Evolutionary conservation across 805 yeast species (phyloP), one percentile per base, ranked within the genome.

Genomic region (Metschnikowia proteae): DNA sequence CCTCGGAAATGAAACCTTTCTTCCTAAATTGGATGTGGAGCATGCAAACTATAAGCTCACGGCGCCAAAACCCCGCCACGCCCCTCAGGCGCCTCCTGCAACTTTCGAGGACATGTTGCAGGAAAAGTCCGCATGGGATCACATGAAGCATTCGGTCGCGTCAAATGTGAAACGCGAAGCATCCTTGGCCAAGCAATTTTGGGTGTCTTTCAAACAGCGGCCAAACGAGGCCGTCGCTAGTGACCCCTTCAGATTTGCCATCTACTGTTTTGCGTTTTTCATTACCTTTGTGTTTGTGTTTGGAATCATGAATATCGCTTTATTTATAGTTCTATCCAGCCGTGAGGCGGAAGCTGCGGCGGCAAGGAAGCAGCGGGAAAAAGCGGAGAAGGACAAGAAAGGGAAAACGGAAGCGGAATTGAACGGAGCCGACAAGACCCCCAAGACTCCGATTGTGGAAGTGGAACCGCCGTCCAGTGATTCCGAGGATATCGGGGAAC

Each of bases 1-100:
- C 7, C 73, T 90, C 55, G 97, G 97, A 30, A 90, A 91, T 62
- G 65, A 69, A 6, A 89, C 97, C 0, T 90, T 80, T 65, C 57
- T 66, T 31, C 75, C 80, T 25, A 85, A 85, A 63, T 64, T 67
- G 23, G 71, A 68, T 11, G 54, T 81, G 38, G 90, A 85, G 64
- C 69, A 69, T 44, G 63, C 64, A 26, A 70, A 67, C 41, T 68
- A 74, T 39, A 71, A 74, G 26, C 57, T 61, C 4, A 67, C 63
- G 47, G 70, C 67, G 46, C 80, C 81, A 48, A 69, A 69, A 49
- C 64, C 77, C 4, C 60, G 65, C 38, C 61, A 63, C 52, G 75
- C 65, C 30, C 74, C 83, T 3, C 66, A 64, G 10, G 55, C 65
- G 6, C 82, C 82, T n/a, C 78, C 79, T 6, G 59, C 59, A 7